Conservation (phyloP, 805 yeast species). For the Ogataea nitratoaversa region DNA sequence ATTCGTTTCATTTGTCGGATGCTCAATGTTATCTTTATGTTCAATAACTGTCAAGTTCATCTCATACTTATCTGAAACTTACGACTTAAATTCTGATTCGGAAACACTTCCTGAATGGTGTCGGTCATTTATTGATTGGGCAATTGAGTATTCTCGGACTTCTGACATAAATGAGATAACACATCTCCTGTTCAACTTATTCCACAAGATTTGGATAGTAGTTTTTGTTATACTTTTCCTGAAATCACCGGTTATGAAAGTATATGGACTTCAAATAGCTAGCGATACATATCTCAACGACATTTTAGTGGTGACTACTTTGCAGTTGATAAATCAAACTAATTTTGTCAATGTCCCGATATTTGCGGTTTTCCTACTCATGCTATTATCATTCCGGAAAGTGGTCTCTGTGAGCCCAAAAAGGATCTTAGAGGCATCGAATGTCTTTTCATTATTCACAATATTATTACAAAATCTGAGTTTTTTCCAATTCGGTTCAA, state of each 20-base stretch:
- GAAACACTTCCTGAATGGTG: slow-evolving; percentile 23
- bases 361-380: slow-evolving; percentile 27
- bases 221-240: slow-evolving; percentile 9
- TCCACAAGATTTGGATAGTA: slow-evolving; percentile 21
- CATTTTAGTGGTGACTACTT: slow-evolving; percentile 32
- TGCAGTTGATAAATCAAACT: slow-evolving; percentile 52
- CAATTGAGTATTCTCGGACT: slow-evolving; percentile 29
- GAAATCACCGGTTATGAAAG: slow-evolving; percentile 14
- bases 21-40: slow-evolving; percentile 42
- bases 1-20: slow-evolving; percentile 37
- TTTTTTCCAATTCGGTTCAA: slow-evolving; percentile 85
- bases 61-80: slow-evolving; percentile 25
- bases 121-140: slow-evolving; percentile 21
- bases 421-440: slow-evolving; percentile 10
- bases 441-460: slow-evolving; percentile 28
- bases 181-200: slow-evolving; percentile 17
- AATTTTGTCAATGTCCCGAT: slow-evolving; percentile 53
- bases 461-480: slow-evolving; percentile 67
- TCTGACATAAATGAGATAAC: slow-evolving; percentile 26
- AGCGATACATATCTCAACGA: slow-evolving; percentile 29
- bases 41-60: slow-evolving; percentile 22
- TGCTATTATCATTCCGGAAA: slow-evolving; percentile 26
- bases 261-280: not conserved
- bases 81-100: slow-evolving; percentile 16
- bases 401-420: slow-evolving; percentile 9